Evolutionary conservation across 73 alveolate genomes (phyloP), one percentile per base, ranked within the genome.

Genomic region (Tetrahymena thermophila): DNA sequence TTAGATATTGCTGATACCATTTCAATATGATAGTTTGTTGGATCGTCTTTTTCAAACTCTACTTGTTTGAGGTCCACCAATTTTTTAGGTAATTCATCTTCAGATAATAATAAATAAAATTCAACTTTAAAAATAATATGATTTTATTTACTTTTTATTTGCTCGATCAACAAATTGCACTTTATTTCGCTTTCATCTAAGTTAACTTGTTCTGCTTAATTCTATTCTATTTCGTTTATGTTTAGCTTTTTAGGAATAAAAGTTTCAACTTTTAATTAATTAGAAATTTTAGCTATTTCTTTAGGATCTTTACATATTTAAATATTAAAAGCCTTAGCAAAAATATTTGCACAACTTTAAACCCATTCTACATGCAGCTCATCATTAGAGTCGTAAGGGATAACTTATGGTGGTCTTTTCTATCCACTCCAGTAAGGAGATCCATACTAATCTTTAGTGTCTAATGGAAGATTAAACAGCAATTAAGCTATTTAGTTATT

Each of bases 11-110:
- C 99, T 58, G 97, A 96, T 96, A 98, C 97, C 50, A 98, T 98
- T 96, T 98, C 99, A 94, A 98, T 98, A 93, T 98, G 99, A 56
- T 95, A 97, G 94, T 98, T 98, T 37, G 97, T 23, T 93, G 97
- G 99, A 95, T 97, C 99, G 96, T 98, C 99, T 96, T 97, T 97
- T 94, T 98, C 99, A 94, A 98, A 98, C 50, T 94, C 98, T 58
- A 97, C 99, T 25, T 98, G 98, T 40, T 94, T 93, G 96, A 98
- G 34, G 43, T 97, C 98, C 10, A 96, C 94, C 35, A 94, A 95
- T 31, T 94, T 94, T 44, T 95, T 94, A 25, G 97, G 96, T 71
- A 94, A 85, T 57, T 97, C 97, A 93, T 93, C 98, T 35, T 71
- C 11, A 23, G 8, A 31, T n/a, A 28, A 28, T 71, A 56, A 23